These are phyloP conservation scores for Fusarium ramigenum DNA, from an alignment of 2,329 filamentous ascomycete genomes.

Conservation along the genomic window DNA sequence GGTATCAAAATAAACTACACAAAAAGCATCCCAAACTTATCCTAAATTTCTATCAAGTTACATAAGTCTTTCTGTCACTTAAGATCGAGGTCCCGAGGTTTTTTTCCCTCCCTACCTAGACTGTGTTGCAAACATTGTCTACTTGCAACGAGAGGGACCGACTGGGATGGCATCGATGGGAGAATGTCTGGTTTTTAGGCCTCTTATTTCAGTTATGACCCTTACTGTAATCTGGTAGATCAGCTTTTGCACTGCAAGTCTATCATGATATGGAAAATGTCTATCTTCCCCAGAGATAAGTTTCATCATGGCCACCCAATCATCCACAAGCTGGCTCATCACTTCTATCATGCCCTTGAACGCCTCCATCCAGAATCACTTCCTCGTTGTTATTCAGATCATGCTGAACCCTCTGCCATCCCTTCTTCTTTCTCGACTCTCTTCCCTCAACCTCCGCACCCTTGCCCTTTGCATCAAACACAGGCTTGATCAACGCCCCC, in stretches of 20 bases:
- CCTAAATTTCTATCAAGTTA: too few species aligned
- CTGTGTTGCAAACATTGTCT: background rate
- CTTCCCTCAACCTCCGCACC: slow-evolving; percentile 51
- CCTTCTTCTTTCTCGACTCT: slow-evolving; percentile 54
- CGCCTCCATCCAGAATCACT: slow-evolving; percentile 67
- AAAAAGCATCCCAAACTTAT: too few species aligned
- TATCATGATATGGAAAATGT: background rate
- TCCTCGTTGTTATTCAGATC: slow-evolving; percentile 67
- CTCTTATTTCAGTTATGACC: background rate
- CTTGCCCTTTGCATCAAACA: slow-evolving; percentile 64
- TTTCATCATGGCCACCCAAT: background rate
- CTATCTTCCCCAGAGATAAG: background rate
- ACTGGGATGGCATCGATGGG: background rate
- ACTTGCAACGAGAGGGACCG: background rate
- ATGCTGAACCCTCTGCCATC: slow-evolving; percentile 70
- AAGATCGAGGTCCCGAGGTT: too few species aligned
- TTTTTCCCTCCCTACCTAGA: too few species aligned
- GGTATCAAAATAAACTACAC: too few species aligned
- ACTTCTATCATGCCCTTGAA: slow-evolving; percentile 54
- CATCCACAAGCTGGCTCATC: slow-evolving; percentile 53
- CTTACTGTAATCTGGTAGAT: background rate
- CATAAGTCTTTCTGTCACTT: too few species aligned
- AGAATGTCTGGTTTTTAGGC: background rate
- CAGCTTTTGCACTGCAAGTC: background rate
- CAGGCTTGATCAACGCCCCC: slow-evolving; percentile 71